phyloP scores from a whole-genome alignment of 768 basidiomycete species.

The Suillus variegatus region DNA sequence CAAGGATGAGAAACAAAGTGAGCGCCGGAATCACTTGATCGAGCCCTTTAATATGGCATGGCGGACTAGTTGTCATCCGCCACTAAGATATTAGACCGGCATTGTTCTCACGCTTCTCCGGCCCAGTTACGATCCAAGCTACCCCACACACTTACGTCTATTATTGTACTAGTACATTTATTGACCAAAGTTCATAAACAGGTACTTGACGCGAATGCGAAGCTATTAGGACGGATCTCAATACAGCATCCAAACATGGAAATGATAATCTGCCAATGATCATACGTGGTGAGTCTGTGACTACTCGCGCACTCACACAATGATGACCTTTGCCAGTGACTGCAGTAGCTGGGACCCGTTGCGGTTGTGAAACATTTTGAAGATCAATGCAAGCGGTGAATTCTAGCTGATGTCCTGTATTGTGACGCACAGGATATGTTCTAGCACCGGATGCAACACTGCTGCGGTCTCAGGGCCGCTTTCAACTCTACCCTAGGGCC shows the following conservation, averaged over 20 bases:
- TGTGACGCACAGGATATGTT: not conserved
- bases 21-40: slow-evolving; percentile 4
- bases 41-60: not conserved
- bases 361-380: not conserved
- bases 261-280: not conserved
- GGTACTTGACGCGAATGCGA: not conserved
- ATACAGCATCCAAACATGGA: not conserved
- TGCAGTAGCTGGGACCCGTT: too few species aligned
- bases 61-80: not conserved
- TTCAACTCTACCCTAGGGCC: not conserved
- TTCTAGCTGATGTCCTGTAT: not conserved
- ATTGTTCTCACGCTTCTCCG: slow-evolving; percentile 10
- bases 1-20: slow-evolving; percentile 5
- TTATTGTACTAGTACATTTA: not conserved
- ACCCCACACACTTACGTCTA: not conserved
- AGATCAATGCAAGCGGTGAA: not conserved
- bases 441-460: not conserved
- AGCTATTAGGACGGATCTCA: not conserved
- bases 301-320: not conserved
- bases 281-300: not conserved
- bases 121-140: not conserved
- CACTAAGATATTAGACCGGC: not conserved
- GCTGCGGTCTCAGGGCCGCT: not conserved
- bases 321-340: too few species aligned
- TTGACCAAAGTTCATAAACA: not conserved